Base-by-base conservation (phyloP, 2,329 filamentous ascomycete species). In the Davidsoniella eucalypti region DNA sequence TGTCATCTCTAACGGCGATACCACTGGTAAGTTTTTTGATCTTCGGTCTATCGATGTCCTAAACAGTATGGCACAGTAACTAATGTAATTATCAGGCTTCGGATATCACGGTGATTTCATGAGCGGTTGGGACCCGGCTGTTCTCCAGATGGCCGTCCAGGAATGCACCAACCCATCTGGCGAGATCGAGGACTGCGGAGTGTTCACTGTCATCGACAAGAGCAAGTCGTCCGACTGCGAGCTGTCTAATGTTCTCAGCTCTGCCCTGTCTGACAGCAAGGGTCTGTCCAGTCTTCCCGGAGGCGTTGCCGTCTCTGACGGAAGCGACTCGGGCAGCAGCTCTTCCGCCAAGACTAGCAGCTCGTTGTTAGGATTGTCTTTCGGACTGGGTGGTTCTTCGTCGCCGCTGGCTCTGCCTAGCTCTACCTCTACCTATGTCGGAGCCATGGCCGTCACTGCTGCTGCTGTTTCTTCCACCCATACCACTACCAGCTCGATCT, bases 51-150 rank as follows among this genome's bases (percentile, higher is more conserved):
- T 23, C 9, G 21, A 23, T 23, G 21, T 5, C 21, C 21, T 5
- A 17, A 5, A 16, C 7, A 39, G 10, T 38, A 14, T 5, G 10
- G 5, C 4, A 1, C 18, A 36, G 48, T 54, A 56, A 56, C 57
- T 55, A 57, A 40, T 45, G 3, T 44, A 33, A 4, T 21, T 33
- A 41, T 2, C 49, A 81, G 81, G 85, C 44, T 84, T 71, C 57
- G 82, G 84, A 36, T 86, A 86, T 61, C 77, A 92, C 60, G 86
- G 72, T 45, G 86, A 93, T 60, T 88, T 90, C 65, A 79, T 87
- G 58, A 80, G 73, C 60, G 86, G 84, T 25, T 93, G 86, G 86
- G 74, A 87, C 2, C 59, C 66, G 7, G 66, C 69, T 3, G 78
- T 86, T 63, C 72, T 92, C 36, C 78, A 87, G 63, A 47, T 72